These are phyloP conservation scores for Fusarium proliferatum DNA, from an alignment of 2,329 filamentous ascomycete genomes.

Conservation along the genomic window DNA sequence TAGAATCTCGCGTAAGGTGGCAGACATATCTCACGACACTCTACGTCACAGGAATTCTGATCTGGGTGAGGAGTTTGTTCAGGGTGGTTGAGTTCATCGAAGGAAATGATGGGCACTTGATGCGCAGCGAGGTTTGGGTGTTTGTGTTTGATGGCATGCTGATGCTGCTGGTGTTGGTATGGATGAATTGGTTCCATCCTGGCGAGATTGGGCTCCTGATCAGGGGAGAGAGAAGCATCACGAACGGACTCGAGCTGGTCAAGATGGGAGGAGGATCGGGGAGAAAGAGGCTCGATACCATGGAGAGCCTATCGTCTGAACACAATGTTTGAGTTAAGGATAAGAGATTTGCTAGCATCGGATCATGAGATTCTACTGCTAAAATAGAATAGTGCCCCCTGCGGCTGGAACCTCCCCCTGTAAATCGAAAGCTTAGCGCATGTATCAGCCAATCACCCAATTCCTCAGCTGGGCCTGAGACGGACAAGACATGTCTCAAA, in stretches of 20 bases:
- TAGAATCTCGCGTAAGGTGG: conserved; percentile 43
- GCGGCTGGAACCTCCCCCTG: conserved; percentile 4
- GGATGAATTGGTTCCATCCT: conserved; percentile 48
- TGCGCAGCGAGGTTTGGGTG: conserved; percentile 50
- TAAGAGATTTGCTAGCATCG: neutral
- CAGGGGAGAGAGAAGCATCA: conserved; percentile 35
- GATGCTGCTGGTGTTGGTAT: conserved; percentile 48
- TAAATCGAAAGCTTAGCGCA: neutral
- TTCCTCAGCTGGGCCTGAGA: conserved; percentile 18
- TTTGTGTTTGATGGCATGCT: conserved; percentile 54
- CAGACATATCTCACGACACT: conserved; percentile 46
- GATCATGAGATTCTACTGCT: neutral
- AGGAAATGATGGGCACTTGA: conserved; percentile 49
- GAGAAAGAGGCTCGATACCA: conserved; percentile 8
- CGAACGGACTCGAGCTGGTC: conserved; percentile 41
- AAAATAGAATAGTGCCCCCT: neutral
- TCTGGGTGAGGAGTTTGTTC: conserved; percentile 56
- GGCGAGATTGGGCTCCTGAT: conserved; percentile 45
- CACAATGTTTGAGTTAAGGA: neutral
- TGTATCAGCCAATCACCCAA: conserved; percentile 1
- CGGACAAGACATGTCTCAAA: conserved; percentile 9
- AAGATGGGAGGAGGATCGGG: conserved; percentile 8
- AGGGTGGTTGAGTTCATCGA: conserved; percentile 56
- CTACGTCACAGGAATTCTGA: conserved; percentile 47
- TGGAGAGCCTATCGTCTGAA: conserved; percentile 33